Conservation (phyloP, 257 asterid species). For the Perilla frutescens region DNA sequence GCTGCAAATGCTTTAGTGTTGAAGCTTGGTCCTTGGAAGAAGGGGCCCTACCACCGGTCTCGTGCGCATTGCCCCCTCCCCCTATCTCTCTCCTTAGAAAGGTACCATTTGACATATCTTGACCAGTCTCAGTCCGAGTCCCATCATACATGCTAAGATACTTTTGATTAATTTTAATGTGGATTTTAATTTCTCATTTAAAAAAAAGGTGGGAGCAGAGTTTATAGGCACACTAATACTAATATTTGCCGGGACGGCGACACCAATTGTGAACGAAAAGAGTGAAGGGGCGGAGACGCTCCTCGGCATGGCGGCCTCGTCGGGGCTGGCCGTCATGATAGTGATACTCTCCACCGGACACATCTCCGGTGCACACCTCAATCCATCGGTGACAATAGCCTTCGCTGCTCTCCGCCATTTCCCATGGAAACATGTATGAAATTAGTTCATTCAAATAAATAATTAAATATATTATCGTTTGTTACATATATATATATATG, state of each 20-base stretch:
- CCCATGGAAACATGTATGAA: conserved; percentile 77
- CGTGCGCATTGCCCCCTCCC: conserved; percentile 71
- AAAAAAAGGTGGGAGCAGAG: conserved; percentile 87
- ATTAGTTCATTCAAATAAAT: too few species aligned
- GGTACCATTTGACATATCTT: conserved; percentile 35
- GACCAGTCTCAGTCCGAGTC: too few species aligned
- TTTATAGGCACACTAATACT: conserved; percentile 80
- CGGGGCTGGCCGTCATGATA: conserved; percentile 90
- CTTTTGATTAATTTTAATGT: too few species aligned
- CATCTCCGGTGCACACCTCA: conserved; percentile 95
- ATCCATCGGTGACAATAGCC: conserved; percentile 86
- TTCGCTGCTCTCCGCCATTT: conserved; percentile 88
- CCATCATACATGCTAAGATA: too few species aligned
- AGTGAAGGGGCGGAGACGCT: conserved; percentile 77
- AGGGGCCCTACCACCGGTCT: conserved; percentile 61
- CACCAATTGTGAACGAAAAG: conserved; percentile 81
- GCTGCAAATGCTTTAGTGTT: conserved; percentile 66
- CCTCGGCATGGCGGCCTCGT: conserved; percentile 67
- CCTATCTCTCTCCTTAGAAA: conserved; percentile 78
- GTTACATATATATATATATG: too few species aligned
- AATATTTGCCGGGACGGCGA: conserved; percentile 72
- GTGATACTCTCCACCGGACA: conserved; percentile 93
- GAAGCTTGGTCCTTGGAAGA: conserved; percentile 72
- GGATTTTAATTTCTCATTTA: too few species aligned
- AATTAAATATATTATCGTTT: too few species aligned